These are phyloP conservation scores for Podosphaera xanthii DNA, from an alignment of 2,329 filamentous ascomycete species.

Conservation along the genomic window DNA sequence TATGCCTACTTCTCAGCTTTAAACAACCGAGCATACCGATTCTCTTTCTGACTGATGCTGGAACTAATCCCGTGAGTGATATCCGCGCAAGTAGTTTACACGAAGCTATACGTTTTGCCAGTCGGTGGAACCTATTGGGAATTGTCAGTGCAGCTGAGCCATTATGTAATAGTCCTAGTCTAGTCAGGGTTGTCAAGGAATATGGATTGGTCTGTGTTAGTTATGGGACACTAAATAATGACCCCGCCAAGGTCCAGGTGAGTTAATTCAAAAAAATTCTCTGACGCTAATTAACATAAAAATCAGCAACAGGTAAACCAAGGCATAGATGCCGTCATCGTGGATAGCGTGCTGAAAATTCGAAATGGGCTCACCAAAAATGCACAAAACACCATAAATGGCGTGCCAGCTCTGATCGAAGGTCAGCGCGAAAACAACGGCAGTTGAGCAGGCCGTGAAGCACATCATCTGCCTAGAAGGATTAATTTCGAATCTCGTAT, in stretches of 20 bases:
- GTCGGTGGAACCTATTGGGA: conserved; percentile 80
- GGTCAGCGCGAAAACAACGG: background rate
- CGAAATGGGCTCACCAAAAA: conserved; percentile 46
- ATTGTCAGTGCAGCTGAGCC: conserved; percentile 79
- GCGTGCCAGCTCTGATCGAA: background rate
- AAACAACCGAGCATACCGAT: conserved; percentile 96
- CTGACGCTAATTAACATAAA: background rate
- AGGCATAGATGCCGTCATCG: conserved; percentile 93
- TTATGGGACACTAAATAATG: conserved; percentile 81
- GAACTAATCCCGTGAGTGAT: conserved; percentile 60
- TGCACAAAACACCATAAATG: conserved; percentile 1
- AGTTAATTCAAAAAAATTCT: conserved; percentile 14
- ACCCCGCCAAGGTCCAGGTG: conserved; percentile 67
- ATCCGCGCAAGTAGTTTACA: conserved; percentile 79
- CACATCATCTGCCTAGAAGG: no score
- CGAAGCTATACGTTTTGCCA: conserved; percentile 86
- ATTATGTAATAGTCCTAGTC: conserved; percentile 65
- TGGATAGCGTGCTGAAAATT: conserved; percentile 83
- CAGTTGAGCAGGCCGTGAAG: background rate
- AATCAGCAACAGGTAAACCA: conserved; percentile 54
- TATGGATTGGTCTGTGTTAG: conserved; percentile 83
- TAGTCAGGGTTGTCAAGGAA: conserved; percentile 87
- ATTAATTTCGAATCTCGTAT: no score
- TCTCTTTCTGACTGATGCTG: conserved; percentile 80
- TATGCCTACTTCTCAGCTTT: conserved; percentile 81